Percentiles rank a stretch among this genome's conserved stretches.
phyloP scores from a whole-genome alignment of 441 rosid genomes.

The Aquilaria agallochum region DNA sequence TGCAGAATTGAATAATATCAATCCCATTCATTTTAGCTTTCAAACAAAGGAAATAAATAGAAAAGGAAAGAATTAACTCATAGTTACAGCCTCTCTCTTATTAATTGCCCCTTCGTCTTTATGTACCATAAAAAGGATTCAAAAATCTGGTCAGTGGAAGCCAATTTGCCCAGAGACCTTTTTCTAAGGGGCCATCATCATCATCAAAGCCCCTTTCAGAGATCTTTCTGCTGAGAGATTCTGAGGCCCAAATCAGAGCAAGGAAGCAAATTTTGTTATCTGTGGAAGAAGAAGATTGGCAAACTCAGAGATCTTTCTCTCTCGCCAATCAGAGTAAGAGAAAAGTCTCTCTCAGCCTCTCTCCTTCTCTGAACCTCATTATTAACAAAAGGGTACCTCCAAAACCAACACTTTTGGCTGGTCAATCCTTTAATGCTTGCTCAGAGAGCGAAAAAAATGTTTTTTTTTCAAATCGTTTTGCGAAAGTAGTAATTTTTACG shows the following conservation, averaged over 20 bases:
- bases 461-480: conserved; percentile 5
- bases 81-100: conserved; percentile 17
- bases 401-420: conserved; percentile 17
- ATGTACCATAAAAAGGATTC: conserved; percentile 24
- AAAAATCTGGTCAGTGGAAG: conserved; percentile 6
- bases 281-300: conserved; percentile 11
- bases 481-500: conserved; percentile 13
- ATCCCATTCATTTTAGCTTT: too few relatives aligned
- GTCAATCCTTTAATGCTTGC: conserved; percentile 4
- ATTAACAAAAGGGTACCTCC: conserved; percentile 13
- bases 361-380: conserved; percentile 15
- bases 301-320: conserved; percentile 28
- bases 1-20: too few relatives aligned
- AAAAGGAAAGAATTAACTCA: too few relatives aligned
- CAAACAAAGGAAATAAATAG: too few relatives aligned
- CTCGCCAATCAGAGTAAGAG: conserved; percentile 21
- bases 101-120: conserved; percentile 16
- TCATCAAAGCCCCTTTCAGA: conserved; percentile 14
- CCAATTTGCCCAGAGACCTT: conserved; percentile 10
- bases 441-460: conserved; percentile 5
- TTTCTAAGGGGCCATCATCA: conserved; percentile 8
- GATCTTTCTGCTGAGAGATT: conserved; percentile 20
- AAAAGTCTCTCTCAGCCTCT: conserved; percentile 19
- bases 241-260: conserved; percentile 23
- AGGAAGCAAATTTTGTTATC: too few relatives aligned